Evolutionary conservation across 2,329 filamentous ascomycete genomes (phyloP).

Genomic region (Arthrobotrys megalospora): DNA sequence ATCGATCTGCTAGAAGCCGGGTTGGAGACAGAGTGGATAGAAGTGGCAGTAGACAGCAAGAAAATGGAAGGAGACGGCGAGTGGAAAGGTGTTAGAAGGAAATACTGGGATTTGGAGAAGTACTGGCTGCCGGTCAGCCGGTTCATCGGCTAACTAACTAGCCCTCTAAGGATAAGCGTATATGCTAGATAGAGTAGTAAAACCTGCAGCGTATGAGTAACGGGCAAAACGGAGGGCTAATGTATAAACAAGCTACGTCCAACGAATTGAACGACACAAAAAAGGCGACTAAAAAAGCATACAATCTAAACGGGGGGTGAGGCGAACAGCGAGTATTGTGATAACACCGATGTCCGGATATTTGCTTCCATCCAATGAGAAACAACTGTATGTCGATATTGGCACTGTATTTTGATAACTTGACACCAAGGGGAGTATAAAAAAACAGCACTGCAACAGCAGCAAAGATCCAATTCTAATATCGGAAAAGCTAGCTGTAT

Average conservation of each 20-base stretch:
- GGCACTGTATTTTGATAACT: no score
- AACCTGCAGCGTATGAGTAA: not conserved
- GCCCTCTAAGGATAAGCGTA: not conserved
- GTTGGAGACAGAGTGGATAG: slow-evolving; percentile 89
- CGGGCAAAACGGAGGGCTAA: slow-evolving; percentile 6
- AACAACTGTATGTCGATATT: no score
- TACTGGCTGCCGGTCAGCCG: slow-evolving; percentile 82
- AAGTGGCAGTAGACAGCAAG: slow-evolving; percentile 79
- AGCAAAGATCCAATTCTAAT: not conserved
- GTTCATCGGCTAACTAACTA: slow-evolving; percentile 76
- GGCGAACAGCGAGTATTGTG: no score
- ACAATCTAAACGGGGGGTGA: slow-evolving; percentile 30
- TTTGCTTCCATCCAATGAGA: no score
- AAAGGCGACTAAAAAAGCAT: not conserved
- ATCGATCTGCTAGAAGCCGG: slow-evolving; percentile 91
- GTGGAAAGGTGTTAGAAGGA: slow-evolving; percentile 89
- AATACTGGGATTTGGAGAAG: slow-evolving; percentile 89
- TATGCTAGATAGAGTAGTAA: not conserved
- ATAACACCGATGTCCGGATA: no score
- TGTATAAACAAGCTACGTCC: slow-evolving; percentile 11
- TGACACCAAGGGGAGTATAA: not conserved
- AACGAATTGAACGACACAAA: not conserved
- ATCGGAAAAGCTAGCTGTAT: no score
- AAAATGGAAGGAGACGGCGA: slow-evolving; percentile 71
- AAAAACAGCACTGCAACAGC: not conserved